Conservation (phyloP, 2,329 filamentous ascomycete genomes). For the Arthrobotrys sphaeroides region DNA sequence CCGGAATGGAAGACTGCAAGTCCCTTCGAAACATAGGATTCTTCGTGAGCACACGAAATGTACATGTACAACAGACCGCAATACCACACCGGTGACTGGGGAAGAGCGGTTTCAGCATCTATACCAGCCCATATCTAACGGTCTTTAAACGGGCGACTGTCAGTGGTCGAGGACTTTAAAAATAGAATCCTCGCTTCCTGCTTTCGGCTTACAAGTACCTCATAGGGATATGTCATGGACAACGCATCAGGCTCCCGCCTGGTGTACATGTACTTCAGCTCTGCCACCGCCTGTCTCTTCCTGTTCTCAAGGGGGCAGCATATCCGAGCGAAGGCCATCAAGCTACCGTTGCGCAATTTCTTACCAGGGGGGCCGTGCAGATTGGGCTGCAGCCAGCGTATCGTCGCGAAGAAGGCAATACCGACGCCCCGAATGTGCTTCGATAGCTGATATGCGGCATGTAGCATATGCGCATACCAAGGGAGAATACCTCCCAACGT, state of each 20-base stretch:
- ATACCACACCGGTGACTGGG: neutral
- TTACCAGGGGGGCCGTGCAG: slow-evolving; percentile 4
- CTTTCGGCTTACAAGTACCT: slow-evolving; percentile 44
- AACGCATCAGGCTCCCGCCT: slow-evolving; percentile 49
- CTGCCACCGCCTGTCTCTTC: slow-evolving; percentile 20
- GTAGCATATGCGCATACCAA: slow-evolving; percentile 20
- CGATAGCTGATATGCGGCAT: slow-evolving; percentile 22
- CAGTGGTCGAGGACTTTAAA: slow-evolving; percentile 31
- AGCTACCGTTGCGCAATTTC: slow-evolving; percentile 19
- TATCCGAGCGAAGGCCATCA: slow-evolving; percentile 22
- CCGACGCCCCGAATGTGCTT: slow-evolving; percentile 21
- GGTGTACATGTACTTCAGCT: slow-evolving; percentile 22
- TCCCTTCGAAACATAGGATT: slow-evolving; percentile 50
- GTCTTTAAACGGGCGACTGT: slow-evolving; percentile 35
- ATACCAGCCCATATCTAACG: slow-evolving; percentile 27
- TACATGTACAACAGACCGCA: neutral
- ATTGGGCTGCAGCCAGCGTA: slow-evolving; percentile 20
- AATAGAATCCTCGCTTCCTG: slow-evolving; percentile 50
- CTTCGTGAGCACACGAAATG: neutral
- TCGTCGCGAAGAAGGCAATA: slow-evolving; percentile 38
- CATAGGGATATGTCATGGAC: slow-evolving; percentile 52
- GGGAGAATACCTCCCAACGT: slow-evolving; percentile 7
- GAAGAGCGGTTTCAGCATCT: slow-evolving; percentile 5
- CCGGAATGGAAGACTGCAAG: slow-evolving; percentile 31
- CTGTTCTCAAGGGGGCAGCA: slow-evolving; percentile 24